Conservation (phyloP, 257 asterid genomes). For the Solanum bulbocastanum region DNA sequence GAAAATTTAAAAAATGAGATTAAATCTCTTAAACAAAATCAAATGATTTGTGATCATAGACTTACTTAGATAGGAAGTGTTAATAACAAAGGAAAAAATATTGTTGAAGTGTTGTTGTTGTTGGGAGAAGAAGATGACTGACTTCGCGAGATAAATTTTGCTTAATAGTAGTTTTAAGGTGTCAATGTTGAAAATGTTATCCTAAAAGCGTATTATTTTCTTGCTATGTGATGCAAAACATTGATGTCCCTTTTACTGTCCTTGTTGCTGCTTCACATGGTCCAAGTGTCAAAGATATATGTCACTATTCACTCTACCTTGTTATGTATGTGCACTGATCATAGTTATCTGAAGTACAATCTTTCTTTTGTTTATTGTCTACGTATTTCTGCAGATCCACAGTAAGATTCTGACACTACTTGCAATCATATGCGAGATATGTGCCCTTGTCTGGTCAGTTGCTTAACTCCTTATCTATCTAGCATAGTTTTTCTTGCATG, state of each 20-base stretch:
- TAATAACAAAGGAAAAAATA: no score
- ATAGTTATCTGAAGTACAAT: neutral
- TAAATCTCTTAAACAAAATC: no score
- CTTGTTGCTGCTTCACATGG: neutral
- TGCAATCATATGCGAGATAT: constrained; percentile 76
- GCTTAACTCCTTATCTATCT: constrained; percentile 5
- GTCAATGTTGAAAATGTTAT: neutral
- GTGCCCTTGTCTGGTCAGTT: constrained; percentile 87
- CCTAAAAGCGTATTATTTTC: neutral
- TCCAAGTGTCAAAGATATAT: neutral
- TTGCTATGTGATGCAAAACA: neutral
- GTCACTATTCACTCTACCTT: neutral
- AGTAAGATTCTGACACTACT: constrained; percentile 73
- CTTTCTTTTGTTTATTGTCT: neutral
- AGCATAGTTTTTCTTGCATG: neutral
- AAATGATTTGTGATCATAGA: no score
- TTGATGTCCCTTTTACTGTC: neutral
- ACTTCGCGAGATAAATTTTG: neutral
- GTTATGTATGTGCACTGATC: neutral
- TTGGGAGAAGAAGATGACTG: neutral
- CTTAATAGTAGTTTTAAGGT: neutral
- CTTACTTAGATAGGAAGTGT: no score
- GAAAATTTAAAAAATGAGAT: no score
- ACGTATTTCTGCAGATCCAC: constrained; percentile 60
- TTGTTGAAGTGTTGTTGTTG: no score